phyloP scores from a whole-genome alignment of 352 stramenopile genomes.

The Pythium plurisporium region DNA sequence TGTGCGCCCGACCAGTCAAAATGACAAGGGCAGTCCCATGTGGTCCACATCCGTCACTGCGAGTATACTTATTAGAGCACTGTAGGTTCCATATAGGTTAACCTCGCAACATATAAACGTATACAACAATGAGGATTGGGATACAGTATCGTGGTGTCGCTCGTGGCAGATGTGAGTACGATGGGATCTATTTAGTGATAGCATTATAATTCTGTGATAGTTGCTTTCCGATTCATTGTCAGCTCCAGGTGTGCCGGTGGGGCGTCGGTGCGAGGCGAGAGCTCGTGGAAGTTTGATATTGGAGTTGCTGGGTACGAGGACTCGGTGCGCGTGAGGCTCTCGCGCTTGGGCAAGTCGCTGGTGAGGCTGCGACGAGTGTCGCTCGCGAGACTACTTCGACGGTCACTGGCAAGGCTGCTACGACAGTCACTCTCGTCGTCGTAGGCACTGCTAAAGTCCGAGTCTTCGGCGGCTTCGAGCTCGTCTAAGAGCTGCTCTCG shows the following conservation, averaged over 20 bases:
- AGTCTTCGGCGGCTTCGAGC: constrained; percentile 9
- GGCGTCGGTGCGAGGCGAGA: not conserved
- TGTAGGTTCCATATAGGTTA: constrained; percentile 15
- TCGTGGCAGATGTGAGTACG: not conserved
- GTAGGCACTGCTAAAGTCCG: constrained; percentile 11
- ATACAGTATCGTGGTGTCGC: not conserved
- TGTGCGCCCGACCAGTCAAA: constrained; percentile 28
- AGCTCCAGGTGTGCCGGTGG: not conserved
- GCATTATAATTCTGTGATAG: constrained; percentile 22
- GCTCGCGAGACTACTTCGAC: not conserved
- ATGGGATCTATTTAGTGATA: no score
- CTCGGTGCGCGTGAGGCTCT: constrained; percentile 1
- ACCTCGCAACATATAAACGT: constrained; percentile 1
- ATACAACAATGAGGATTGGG: not conserved
- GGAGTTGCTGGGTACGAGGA: constrained; percentile 14
- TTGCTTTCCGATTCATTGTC: not conserved
- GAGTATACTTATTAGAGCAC: constrained; percentile 7
- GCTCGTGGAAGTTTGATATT: constrained; percentile 9
- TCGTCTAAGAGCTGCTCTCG: constrained; percentile 31
- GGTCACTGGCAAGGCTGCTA: constrained; percentile 4
- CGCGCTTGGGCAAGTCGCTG: constrained; percentile 7
- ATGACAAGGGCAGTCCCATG: not conserved
- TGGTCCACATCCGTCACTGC: constrained; percentile 3
- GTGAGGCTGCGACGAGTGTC: constrained; percentile 1
- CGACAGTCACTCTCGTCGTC: not conserved